Conservation (phyloP, 192 early-diverging fungal species). For the Lunasporangiospora selenospora region DNA sequence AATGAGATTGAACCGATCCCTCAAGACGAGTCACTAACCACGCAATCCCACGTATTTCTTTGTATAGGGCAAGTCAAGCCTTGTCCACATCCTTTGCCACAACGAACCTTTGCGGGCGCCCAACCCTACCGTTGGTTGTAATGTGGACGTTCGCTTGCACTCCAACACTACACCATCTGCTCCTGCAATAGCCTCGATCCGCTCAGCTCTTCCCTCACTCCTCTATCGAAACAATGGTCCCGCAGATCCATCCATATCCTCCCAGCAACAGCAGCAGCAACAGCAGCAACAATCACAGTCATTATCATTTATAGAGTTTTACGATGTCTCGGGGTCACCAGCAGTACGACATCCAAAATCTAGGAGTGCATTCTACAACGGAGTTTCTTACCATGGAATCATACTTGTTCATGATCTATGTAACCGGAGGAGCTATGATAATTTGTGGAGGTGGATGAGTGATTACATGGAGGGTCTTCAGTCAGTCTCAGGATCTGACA, state of each 20-base stretch:
- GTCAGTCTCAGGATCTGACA: not conserved
- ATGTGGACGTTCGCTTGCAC: conserved; percentile 56
- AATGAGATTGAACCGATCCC: too few species aligned
- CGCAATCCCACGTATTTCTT: too few species aligned
- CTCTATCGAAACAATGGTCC: not conserved
- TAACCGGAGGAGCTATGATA: conserved; percentile 58
- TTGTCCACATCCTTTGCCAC: conserved; percentile 60
- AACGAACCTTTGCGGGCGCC: conserved; percentile 45
- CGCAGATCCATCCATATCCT: conserved; percentile 34
- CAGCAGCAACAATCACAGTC: conserved; percentile 3
- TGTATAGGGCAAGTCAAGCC: conserved; percentile 62
- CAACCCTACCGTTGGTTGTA: conserved; percentile 56
- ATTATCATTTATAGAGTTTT: conserved; percentile 60
- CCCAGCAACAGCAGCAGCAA: too few species aligned
- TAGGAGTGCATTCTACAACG: conserved; percentile 57
- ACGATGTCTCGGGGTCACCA: conserved; percentile 56
- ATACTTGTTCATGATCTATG: conserved; percentile 62
- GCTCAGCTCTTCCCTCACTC: not conserved
- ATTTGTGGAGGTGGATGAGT: conserved; percentile 61
- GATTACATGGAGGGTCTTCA: conserved; percentile 22
- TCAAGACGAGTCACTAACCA: too few species aligned
- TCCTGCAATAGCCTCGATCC: not conserved
- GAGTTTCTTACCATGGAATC: conserved; percentile 50
- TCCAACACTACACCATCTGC: conserved; percentile 12
- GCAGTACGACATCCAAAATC: conserved; percentile 50